Evolutionary conservation across 164 flowering plant genomes (phyloP).

Genomic region (Macadamia tetraphylla): DNA sequence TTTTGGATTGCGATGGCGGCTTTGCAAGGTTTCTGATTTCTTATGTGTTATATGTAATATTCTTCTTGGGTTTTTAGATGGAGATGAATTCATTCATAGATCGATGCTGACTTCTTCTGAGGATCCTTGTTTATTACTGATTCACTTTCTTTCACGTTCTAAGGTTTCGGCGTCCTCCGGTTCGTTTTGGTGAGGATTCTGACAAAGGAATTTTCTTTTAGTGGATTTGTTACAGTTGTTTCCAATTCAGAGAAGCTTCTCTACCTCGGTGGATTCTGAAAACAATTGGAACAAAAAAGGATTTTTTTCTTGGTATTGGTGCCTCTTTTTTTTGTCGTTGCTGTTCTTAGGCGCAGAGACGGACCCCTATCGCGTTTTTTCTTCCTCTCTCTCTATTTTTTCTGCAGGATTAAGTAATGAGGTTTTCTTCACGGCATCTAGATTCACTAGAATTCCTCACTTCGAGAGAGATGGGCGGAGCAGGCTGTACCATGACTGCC

Average conservation of each 20-base stretch:
- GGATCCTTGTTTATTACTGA: conserved; percentile 17
- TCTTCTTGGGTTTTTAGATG: conserved; percentile 14
- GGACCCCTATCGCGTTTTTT: conserved; percentile 22
- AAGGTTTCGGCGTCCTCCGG: conserved; percentile 37
- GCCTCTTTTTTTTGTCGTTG: conserved; percentile 2
- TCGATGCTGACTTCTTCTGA: background rate
- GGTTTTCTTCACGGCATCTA: conserved; percentile 14
- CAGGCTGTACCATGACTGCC: conserved; percentile 9
- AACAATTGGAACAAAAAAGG: no score
- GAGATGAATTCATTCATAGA: conserved; percentile 10
- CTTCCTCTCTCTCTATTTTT: conserved; percentile 10
- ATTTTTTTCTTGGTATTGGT: no score
- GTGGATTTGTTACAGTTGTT: no score
- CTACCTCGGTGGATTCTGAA: no score
- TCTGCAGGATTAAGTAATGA: conserved; percentile 25
- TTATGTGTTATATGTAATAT: background rate
- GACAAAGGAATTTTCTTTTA: conserved; percentile 4
- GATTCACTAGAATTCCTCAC: background rate
- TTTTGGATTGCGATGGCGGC: no score
- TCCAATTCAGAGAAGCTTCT: no score
- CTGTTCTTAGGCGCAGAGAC: conserved; percentile 18
- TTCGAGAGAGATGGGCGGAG: conserved; percentile 22
- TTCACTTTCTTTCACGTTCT: conserved; percentile 15
- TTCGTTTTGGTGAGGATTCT: conserved; percentile 48
- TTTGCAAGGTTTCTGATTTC: background rate